Evolutionary conservation across 257 asterid genomes (phyloP).

Genomic region (Orobanche coerulescens): DNA sequence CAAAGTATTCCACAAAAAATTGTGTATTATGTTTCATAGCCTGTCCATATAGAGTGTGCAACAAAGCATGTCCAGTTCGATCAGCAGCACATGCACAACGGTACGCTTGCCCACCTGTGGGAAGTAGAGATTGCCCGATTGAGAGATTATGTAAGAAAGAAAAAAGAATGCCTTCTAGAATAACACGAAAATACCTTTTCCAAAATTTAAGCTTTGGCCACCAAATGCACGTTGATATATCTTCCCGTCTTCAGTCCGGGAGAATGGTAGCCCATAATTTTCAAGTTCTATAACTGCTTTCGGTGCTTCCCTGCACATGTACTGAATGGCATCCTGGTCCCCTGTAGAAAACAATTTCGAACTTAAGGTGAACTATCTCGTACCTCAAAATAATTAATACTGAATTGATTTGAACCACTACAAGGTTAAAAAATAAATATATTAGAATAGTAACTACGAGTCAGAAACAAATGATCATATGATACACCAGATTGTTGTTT

Average conservation of each 20-base stretch:
- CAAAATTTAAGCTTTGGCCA: slow-evolving; percentile 91
- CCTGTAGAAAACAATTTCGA: slow-evolving; percentile 34
- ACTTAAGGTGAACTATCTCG: neutral
- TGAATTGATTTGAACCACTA: slow-evolving; percentile 1
- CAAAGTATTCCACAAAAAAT: slow-evolving; percentile 92
- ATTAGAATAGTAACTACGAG: neutral
- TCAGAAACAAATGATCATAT: neutral
- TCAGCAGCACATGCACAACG: slow-evolving; percentile 99
- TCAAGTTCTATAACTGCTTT: slow-evolving; percentile 90
- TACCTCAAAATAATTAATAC: neutral
- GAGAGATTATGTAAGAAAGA: slow-evolving; percentile 15
- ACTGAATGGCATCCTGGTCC: slow-evolving; percentile 94
- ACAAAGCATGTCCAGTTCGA: slow-evolving; percentile 95
- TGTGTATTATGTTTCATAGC: slow-evolving; percentile 98
- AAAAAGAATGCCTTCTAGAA: neutral
- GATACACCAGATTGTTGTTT: neutral
- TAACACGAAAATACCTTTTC: slow-evolving; percentile 52
- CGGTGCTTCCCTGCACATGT: slow-evolving; percentile 96
- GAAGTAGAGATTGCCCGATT: slow-evolving; percentile 13
- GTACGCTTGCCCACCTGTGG: slow-evolving; percentile 91
- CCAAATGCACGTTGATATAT: slow-evolving; percentile 99
- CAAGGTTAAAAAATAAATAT: slow-evolving; percentile 4
- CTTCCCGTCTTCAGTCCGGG: slow-evolving; percentile 93
- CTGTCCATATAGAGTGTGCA: slow-evolving; percentile 98
- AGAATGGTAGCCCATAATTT: slow-evolving; percentile 89